Base-by-base conservation (phyloP, 139 green algal species). In the Mesotaenium endlicherianum region DNA sequence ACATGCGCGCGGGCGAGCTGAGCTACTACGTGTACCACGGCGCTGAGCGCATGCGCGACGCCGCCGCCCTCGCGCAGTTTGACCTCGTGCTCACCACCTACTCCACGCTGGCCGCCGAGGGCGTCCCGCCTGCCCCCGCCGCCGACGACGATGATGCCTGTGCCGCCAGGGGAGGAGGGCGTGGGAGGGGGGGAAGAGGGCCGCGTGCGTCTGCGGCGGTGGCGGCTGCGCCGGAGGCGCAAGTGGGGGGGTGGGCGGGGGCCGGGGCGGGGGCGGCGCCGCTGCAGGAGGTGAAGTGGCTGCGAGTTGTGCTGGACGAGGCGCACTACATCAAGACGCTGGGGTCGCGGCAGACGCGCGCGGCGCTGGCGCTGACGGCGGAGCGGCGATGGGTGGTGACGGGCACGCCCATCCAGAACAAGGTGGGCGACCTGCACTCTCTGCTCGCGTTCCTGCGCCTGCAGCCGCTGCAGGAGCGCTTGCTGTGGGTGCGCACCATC, bases 401-500 rank as follows among this genome's bases (percentile, higher is more conserved):
- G 31, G 95, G 95, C 45, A 98, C 95, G 41, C 95, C 95, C 36
- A 94, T 98, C 6, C 94, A 97, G 85, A 98, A 98, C 92, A 89
- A 83, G 38, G 77, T 98, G 50, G 91, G 94, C 31, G 95, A 98
- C 84, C 88, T 98, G 6, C 95, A 93, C 82, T 87, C 75, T 2
- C 95, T 97, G 86, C 94, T 98, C 80, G 76, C 83, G 57, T 97
- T 94, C 75, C 81, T 94, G 70, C 53, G 17, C 11, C 41, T 93
- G 43, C 83, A 91, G 53, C 78, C 90, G 8, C 50, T 91, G 38
- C 34, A 84, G 3, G 82, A 93, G 4, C 39, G 40, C 0, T 72
- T 57, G 0, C 70, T 93, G 1, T 93, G 92, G 60, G 67, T 11
- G 40, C 84, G 90, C 34, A 70, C 67, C 14, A 71, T 94, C 5